These are phyloP conservation scores for Leccinum broughii DNA, from an alignment of 768 basidiomycete species.

Conservation along the genomic window DNA sequence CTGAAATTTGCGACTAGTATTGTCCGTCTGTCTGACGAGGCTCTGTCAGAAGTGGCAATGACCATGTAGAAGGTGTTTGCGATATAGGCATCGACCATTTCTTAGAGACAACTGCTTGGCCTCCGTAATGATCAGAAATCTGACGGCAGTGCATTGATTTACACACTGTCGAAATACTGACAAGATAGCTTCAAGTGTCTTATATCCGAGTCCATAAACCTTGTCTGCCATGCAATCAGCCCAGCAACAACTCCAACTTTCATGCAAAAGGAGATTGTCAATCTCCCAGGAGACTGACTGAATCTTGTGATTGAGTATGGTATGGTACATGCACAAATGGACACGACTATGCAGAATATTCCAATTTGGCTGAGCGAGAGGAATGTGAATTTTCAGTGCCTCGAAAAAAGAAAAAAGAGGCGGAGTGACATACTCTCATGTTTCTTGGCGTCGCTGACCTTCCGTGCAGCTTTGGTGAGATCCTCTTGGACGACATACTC, in stretches of 20 bases:
- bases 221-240: not conserved
- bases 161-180: too few species aligned
- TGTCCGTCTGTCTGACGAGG: too few species aligned
- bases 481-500: slow-evolving; percentile 95
- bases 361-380: slow-evolving; percentile 39
- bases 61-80: too few species aligned
- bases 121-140: too few species aligned
- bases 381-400: not conserved
- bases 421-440: slow-evolving; percentile 77
- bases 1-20: too few species aligned
- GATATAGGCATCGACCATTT: too few species aligned
- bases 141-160: too few species aligned
- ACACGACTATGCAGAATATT: slow-evolving; percentile 41
- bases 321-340: slow-evolving; percentile 24
- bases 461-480: slow-evolving; percentile 92
- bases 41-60: too few species aligned
- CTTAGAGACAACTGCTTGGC: too few species aligned
- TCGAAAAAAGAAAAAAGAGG: not conserved
- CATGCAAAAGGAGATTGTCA: not conserved
- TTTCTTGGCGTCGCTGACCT: slow-evolving; percentile 96
- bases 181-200: not conserved
- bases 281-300: not conserved
- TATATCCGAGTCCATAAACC: not conserved
- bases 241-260: too few species aligned
- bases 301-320: slow-evolving; percentile 5